phyloP scores from a whole-genome alignment of 176 grass and related monocot species.

The Urochloa ruziziensis region DNA sequence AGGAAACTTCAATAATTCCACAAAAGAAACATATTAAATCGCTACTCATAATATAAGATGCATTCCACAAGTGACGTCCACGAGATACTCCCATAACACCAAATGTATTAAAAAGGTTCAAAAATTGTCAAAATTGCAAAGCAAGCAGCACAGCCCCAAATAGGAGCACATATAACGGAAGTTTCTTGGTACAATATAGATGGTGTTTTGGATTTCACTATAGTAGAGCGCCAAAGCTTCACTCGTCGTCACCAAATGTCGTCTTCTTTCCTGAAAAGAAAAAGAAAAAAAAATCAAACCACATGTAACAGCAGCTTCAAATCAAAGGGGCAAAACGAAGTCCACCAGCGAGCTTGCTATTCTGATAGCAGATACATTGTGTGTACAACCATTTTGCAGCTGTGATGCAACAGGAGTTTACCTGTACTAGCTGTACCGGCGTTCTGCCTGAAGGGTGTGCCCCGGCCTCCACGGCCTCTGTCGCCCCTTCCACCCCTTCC shows the following conservation, averaged over 20 bases:
- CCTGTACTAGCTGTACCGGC: constrained; percentile 52
- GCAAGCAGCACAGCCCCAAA: not conserved
- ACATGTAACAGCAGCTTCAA: not conserved
- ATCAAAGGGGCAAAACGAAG: not conserved
- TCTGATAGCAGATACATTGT: not conserved
- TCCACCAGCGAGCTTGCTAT: not conserved
- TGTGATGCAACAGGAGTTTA: not conserved
- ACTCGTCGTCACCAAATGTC: constrained; percentile 46
- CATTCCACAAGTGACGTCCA: not conserved
- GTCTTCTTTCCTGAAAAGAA: constrained; percentile 67
- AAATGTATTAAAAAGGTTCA: not conserved
- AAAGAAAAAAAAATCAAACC: not conserved
- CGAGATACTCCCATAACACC: not conserved
- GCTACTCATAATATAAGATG: not conserved
- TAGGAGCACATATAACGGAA: not conserved
- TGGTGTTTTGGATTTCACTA: not conserved
- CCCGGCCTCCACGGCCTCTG: constrained; percentile 35
- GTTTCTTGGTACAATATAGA: not conserved
- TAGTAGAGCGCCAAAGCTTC: not conserved
- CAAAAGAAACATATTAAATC: too few relatives aligned
- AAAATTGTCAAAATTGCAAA: not conserved
- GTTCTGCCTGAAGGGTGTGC: constrained; percentile 32
- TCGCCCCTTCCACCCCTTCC: constrained; percentile 31
- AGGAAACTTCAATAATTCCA: too few relatives aligned
- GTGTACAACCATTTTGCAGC: not conserved